A percentile compares a stretch with the other conserved stretches of the same genome.
Conservation (phyloP, 129 eudicot species). For the Flaveria brownii region DNA sequence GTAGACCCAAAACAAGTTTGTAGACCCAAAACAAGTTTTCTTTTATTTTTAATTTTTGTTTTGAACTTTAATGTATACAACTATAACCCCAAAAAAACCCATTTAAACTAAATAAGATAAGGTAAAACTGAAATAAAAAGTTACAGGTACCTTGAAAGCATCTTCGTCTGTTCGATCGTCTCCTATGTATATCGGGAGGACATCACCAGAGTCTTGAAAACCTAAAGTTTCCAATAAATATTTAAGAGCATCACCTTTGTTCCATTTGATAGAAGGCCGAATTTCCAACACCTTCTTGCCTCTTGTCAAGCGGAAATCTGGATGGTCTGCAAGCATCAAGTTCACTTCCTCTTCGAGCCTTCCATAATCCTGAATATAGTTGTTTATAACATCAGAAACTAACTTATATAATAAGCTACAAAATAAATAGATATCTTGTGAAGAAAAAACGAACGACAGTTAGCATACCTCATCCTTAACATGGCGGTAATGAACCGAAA, state of each 20-base stretch:
- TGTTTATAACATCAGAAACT: background rate
- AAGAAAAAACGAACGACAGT: background rate
- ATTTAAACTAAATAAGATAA: background rate
- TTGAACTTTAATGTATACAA: background rate
- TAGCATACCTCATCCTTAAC: conserved; percentile 50
- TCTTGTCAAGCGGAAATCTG: conserved; percentile 37
- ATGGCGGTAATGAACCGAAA: conserved; percentile 61
- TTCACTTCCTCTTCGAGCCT: conserved; percentile 39
- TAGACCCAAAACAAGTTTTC: background rate
- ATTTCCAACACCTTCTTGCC: conserved; percentile 63
- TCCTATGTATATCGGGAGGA: conserved; percentile 55
- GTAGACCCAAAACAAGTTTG: background rate
- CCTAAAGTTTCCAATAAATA: conserved; percentile 49
- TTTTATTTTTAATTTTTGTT: no score
- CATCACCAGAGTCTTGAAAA: conserved; percentile 34
- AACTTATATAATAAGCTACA: background rate
- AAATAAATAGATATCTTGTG: background rate
- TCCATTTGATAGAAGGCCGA: conserved; percentile 53
- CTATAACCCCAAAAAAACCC: background rate
- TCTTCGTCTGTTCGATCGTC: conserved; percentile 63
- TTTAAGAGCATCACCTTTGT: conserved; percentile 57
- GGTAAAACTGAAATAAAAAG: no score
- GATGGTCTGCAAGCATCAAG: conserved; percentile 29
- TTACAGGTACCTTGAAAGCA: conserved; percentile 52
- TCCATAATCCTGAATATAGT: conserved; percentile 40